These are phyloP conservation scores for Cardamine occulta DNA, from an alignment of 345 rosid species.

Conservation along the genomic window DNA sequence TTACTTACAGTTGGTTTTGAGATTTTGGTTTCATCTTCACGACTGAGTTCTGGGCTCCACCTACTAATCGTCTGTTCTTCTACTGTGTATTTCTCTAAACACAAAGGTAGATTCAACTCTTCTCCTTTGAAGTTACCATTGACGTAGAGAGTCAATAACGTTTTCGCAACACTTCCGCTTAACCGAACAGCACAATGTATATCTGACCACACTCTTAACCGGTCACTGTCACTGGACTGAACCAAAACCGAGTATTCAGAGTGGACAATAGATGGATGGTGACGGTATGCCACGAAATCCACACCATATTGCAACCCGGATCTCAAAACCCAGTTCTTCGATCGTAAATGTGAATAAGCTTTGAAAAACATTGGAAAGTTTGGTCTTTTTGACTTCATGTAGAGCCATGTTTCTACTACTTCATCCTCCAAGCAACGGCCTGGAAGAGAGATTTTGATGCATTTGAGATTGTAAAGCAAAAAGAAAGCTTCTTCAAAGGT, in stretches of 20 bases:
- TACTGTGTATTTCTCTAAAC: constrained; percentile 55
- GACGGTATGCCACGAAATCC: constrained; percentile 77
- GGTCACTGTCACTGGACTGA: constrained; percentile 45
- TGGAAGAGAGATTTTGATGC: constrained; percentile 57
- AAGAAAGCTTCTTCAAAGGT: constrained; percentile 85
- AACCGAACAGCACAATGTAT: constrained; percentile 63
- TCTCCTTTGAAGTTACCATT: constrained; percentile 46
- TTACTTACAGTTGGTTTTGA: constrained; percentile 15
- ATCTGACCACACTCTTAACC: constrained; percentile 77
- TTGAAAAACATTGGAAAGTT: constrained; percentile 64
- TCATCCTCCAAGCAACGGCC: constrained; percentile 42
- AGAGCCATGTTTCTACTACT: constrained; percentile 55
- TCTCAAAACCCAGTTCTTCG: constrained; percentile 78
- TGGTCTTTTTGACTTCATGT: constrained; percentile 53
- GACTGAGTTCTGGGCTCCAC: constrained; percentile 70
- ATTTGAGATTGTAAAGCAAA: constrained; percentile 56
- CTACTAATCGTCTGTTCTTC: constrained; percentile 63
- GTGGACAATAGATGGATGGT: constrained; percentile 86
- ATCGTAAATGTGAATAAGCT: constrained; percentile 74
- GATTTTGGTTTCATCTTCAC: constrained; percentile 53
- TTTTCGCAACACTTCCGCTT: constrained; percentile 83
- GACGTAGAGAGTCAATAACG: constrained; percentile 57
- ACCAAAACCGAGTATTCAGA: constrained; percentile 76
- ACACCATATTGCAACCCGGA: constrained; percentile 77
- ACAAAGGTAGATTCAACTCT: constrained; percentile 40